Evolutionary conservation across 2,329 filamentous ascomycete species (phyloP), one percentile per base, ranked within the genome.

Genomic region (Magnaporthiopsis rhizophila): DNA sequence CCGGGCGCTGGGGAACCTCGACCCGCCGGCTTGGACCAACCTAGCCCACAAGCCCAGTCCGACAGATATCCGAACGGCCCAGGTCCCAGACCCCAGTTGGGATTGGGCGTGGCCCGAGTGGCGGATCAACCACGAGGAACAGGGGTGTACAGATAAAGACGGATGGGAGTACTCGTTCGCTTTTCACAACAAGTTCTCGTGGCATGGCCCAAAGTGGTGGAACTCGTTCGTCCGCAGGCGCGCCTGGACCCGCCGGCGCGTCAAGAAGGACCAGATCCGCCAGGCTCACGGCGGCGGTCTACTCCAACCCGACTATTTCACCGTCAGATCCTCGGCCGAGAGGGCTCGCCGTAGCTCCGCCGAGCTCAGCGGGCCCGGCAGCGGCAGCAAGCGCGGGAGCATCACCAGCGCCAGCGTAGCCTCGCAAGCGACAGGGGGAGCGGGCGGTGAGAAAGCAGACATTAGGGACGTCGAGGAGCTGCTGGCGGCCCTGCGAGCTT

Each of bases 121-220:
- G 87, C 80, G 78, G 34, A 71, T 89, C 69, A 83, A 85, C 65
- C 79, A 91, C 83, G 91, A 94, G 79, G 85, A 89, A 2, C 89
- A 89, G 65, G 87, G 30, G 30, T 4, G 90, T 30, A 60, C 62
- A 13, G 95, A 98, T 71, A 89, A 94, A 67, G 90, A 94, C 67
- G 95, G 95, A 3, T 99, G 95, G 95, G 89, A 96, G 73, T 99
- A 99, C 76, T 95, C 91, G 21, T 92, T 97, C 73, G 89, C 90
- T 68, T 99, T 98, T 73, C 80, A 81, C 68, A 86, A 83, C 66
- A 80, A 78, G 58, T 92, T 90, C 68, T 86, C 87, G 3, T 99
- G 95, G 95, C 95, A 99, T 75, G 88, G 89, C 3, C 90, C 90
- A 24, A 89, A 86, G 32, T 98, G 94, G 93, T 97, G 92, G 76